Percentiles rank a stretch among this genome's conserved stretches.
Conservation (phyloP, 225 moss, liverwort and hornwort species). For the Antitrichia curtipendula region DNA sequence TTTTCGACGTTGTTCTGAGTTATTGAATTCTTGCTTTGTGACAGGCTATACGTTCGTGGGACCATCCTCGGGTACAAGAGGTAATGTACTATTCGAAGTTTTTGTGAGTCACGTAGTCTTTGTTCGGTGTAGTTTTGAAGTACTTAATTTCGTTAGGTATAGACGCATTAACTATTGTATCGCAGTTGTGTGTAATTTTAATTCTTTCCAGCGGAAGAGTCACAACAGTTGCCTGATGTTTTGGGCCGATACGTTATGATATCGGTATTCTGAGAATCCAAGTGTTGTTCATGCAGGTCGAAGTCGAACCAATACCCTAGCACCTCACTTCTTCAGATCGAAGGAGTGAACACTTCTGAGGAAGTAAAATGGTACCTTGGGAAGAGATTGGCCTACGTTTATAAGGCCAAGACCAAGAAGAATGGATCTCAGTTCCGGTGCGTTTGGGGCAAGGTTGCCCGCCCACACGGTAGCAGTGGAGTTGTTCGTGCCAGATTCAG, state of each 20-base stretch:
- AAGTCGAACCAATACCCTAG: constrained; percentile 88
- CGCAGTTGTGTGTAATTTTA: neutral
- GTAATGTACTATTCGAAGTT: neutral
- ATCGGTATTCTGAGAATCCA: neutral
- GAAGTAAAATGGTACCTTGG: constrained; percentile 87
- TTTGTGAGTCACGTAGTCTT: neutral
- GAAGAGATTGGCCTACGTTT: constrained; percentile 79
- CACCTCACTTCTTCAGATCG: constrained; percentile 72
- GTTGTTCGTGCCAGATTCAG: constrained; percentile 77
- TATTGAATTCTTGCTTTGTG: neutral
- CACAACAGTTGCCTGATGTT: neutral
- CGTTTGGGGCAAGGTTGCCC: constrained; percentile 80
- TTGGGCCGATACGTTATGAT: no score
- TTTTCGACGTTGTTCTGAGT: neutral
- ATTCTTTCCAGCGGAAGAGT: neutral
- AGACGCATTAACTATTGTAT: neutral
- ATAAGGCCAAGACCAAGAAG: constrained; percentile 83
- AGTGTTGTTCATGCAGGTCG: constrained; percentile 20
- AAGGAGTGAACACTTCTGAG: constrained; percentile 69
- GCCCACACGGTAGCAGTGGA: constrained; percentile 74
- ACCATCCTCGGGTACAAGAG: constrained; percentile 81
- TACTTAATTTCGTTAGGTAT: neutral
- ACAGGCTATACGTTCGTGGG: constrained; percentile 70
- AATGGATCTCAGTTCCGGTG: constrained; percentile 72
- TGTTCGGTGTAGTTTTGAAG: neutral